Evolutionary conservation across 805 yeast genomes (phyloP).

Genomic region (Candida peoriensis): DNA sequence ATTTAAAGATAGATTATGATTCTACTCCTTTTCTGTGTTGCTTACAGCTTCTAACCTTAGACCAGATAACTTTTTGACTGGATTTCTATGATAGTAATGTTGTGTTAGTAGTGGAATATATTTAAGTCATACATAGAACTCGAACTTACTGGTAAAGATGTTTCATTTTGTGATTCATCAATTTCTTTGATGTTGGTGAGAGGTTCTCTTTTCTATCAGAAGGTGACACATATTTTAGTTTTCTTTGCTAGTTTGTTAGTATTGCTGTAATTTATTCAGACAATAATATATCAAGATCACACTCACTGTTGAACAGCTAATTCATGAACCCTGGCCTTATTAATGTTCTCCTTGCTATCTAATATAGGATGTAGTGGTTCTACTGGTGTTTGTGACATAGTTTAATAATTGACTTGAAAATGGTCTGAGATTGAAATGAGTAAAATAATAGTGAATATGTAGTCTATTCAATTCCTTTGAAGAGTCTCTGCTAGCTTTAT

Average conservation of each 20-base stretch:
- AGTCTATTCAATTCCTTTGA: too few relatives aligned
- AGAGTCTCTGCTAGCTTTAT: too few relatives aligned
- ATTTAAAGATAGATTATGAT: too few relatives aligned
- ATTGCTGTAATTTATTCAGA: not conserved
- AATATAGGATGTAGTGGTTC: conserved; percentile 26
- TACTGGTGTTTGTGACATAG: conserved; percentile 18
- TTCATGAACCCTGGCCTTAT: conserved; percentile 25
- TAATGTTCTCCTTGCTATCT: conserved; percentile 23
- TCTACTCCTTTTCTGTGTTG: too few relatives aligned
- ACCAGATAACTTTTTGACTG: conserved; percentile 23
- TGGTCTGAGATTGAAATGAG: too few relatives aligned
- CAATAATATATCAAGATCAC: not conserved
- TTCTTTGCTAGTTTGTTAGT: conserved; percentile 14
- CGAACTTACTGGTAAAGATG: conserved; percentile 21
- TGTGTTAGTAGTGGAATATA: conserved; percentile 1
- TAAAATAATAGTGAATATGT: too few relatives aligned
- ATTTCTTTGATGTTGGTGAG: conserved; percentile 26
- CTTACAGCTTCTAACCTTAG: conserved; percentile 21
- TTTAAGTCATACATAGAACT: too few relatives aligned
- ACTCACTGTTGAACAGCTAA: conserved; percentile 25
- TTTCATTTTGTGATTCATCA: conserved; percentile 24
- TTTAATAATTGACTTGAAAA: too few relatives aligned
- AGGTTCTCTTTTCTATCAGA: conserved; percentile 25
- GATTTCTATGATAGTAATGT: conserved; percentile 17
- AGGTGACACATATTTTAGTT: conserved; percentile 25